Evolutionary conservation across 2,329 filamentous ascomycete species (phyloP), one percentile per base, ranked within the genome.

Genomic region (Albophoma yamanashiensis): DNA sequence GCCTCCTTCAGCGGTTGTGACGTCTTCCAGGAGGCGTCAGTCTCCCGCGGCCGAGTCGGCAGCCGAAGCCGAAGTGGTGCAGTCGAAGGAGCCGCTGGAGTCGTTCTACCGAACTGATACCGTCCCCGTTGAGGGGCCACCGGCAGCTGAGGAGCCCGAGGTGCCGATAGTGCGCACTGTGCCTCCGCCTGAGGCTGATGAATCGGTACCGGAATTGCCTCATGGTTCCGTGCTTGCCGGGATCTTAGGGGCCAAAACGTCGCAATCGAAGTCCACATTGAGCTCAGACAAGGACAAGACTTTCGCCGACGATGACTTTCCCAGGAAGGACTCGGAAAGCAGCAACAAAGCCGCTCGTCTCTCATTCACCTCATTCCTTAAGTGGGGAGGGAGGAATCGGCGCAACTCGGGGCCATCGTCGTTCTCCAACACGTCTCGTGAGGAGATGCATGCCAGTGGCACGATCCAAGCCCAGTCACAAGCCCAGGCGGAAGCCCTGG

Each of bases 351-450:
- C 70, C 17, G 70, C 71, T 9, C 74, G 75, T 25, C 67, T 79
- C 39, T 81, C 87, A 0, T 89, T 92, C 79, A 84, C 86, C 4
- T 86, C 89, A 0, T 83, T 97, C 42, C 91, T 97, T 74, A 85
- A 84, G 67, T 88, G 88, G 72, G 83, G 83, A 36, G 80, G 78
- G 75, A 78, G 83, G 79, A 79, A 78, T 72, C 78, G 82, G 75
- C 73, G 84, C 73, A 69, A 76, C 69, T 74, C 82, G 70, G 63
- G 79, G 70, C 81, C 88, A 4, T 89, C 90, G 0, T 92, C 92
- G n/a, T 94, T 96, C 70, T 92, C 91, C 5, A 96, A 96, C 68
- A 90, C 91, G 0, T 96, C 92, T 1, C 84, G 92, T 64, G 92
- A 96, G 68, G 95, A 92, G 20, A 93, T 96, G 79, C 75, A 78